phyloP scores from a whole-genome alignment of 164 flowering plant genomes.

The Annona squamosa region DNA sequence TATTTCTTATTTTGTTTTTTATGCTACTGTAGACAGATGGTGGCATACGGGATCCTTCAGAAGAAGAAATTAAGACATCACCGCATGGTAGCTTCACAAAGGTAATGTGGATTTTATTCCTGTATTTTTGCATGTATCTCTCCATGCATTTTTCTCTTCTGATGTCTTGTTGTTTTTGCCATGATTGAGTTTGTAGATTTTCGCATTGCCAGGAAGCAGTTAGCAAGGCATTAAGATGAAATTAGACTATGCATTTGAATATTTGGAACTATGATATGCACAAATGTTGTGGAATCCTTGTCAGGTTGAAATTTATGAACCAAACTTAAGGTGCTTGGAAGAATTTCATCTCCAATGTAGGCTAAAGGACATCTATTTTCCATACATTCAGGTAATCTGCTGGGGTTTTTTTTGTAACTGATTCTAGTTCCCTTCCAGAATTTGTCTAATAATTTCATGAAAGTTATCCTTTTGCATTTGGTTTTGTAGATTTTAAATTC shows the following conservation, averaged over 20 bases:
- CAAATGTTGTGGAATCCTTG: constrained; percentile 4
- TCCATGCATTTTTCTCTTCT: neutral
- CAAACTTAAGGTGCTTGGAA: constrained; percentile 26
- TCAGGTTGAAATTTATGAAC: constrained; percentile 64
- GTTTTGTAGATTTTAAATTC: no score
- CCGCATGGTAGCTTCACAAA: constrained; percentile 75
- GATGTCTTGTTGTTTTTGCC: neutral
- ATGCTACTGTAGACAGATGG: constrained; percentile 50
- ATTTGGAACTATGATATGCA: no score
- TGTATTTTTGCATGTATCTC: neutral
- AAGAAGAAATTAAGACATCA: constrained; percentile 37
- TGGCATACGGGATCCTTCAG: constrained; percentile 45
- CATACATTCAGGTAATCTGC: constrained; percentile 68
- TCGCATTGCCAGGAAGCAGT: no score
- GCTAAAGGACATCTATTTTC: constrained; percentile 82
- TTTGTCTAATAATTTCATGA: no score
- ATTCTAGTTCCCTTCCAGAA: neutral
- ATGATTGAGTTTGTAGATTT: neutral
- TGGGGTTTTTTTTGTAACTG: neutral
- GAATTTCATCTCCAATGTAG: constrained; percentile 37
- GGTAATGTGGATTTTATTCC: constrained; percentile 25
- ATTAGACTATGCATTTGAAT: no score
- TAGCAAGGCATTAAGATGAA: no score
- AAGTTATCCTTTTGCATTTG: no score
- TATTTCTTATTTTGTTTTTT: neutral